Conservation (phyloP, 225 moss, liverwort and hornwort species). For the Polytrichum formosum region DNA sequence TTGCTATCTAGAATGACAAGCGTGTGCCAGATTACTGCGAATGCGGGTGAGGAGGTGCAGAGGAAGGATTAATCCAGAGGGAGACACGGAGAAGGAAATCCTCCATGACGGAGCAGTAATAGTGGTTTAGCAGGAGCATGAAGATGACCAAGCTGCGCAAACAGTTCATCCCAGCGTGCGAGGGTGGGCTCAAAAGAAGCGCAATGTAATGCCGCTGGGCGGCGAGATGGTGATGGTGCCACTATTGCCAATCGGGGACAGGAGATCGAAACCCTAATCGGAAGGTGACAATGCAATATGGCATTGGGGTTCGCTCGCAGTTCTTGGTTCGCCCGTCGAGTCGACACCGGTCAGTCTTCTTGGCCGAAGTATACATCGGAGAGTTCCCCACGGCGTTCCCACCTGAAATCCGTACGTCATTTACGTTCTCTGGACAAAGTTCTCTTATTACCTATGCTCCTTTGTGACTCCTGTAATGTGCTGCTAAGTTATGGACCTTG, state of each 20-base stretch:
- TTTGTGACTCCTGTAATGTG: no score
- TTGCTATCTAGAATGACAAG: neutral
- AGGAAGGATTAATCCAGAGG: constrained; percentile 1
- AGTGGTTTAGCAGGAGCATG: constrained; percentile 9
- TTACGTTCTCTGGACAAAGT: no score
- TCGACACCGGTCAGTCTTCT: neutral
- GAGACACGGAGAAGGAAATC: constrained; percentile 3
- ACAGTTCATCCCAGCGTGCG: constrained; percentile 4
- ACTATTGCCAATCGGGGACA: no score
- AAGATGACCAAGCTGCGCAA: constrained; percentile 12
- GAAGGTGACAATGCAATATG: no score
- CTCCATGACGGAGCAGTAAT: constrained; percentile 12
- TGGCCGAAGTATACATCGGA: neutral
- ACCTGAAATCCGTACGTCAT: no score
- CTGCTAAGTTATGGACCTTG: no score
- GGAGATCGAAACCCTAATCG: no score
- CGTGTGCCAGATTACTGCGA: neutral
- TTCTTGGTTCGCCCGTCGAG: neutral
- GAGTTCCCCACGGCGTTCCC: neutral
- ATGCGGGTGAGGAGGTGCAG: neutral
- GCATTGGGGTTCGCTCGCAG: neutral
- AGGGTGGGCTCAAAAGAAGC: neutral
- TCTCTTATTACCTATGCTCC: no score
- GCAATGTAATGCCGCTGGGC: neutral
- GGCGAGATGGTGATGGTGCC: no score